Percentiles rank a stretch among this genome's conserved stretches.
Conservation (phyloP, 352 stramenopile genomes). For the Phytopythium aichiense region DNA sequence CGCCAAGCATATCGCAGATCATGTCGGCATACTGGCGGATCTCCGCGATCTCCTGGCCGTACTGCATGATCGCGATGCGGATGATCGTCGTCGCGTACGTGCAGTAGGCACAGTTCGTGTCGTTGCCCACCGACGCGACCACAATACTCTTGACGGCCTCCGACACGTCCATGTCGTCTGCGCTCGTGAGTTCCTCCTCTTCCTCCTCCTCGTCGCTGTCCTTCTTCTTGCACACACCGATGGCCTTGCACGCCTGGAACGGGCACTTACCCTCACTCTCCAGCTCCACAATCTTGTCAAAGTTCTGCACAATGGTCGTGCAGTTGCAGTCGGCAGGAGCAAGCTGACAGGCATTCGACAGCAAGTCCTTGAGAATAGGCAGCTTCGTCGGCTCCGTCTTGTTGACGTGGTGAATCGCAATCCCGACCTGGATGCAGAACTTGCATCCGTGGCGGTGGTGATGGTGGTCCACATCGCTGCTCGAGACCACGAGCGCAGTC, state of each 20-base stretch:
- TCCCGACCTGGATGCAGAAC: conserved; percentile 44
- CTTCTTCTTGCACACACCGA: conserved; percentile 42
- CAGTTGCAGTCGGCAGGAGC: conserved; percentile 42
- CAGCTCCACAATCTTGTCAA: conserved; percentile 62
- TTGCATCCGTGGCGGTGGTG: conserved; percentile 30
- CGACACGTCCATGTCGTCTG: conserved; percentile 10
- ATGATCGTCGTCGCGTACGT: conserved; percentile 56
- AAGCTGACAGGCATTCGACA: conserved; percentile 47
- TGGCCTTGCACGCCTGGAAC: conserved; percentile 42
- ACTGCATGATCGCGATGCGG: conserved; percentile 56
- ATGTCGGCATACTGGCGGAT: conserved; percentile 67
- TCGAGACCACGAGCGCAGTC: not conserved
- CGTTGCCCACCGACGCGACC: conserved; percentile 26
- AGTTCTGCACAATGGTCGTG: conserved; percentile 42
- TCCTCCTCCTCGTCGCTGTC: not conserved
- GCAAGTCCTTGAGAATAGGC: conserved; percentile 35
- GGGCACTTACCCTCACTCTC: conserved; percentile 50
- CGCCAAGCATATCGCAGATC: conserved; percentile 66
- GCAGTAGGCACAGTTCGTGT: conserved; percentile 55
- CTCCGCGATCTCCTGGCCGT: conserved; percentile 44
- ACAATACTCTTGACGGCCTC: conserved; percentile 32
- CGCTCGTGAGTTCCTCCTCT: conserved; percentile 10
- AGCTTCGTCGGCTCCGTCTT: conserved; percentile 35
- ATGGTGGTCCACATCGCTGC: conserved; percentile 7
- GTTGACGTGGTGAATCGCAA: conserved; percentile 41